Evolutionary conservation across 345 rosid species (phyloP).

Genomic region (Turritis glabra): DNA sequence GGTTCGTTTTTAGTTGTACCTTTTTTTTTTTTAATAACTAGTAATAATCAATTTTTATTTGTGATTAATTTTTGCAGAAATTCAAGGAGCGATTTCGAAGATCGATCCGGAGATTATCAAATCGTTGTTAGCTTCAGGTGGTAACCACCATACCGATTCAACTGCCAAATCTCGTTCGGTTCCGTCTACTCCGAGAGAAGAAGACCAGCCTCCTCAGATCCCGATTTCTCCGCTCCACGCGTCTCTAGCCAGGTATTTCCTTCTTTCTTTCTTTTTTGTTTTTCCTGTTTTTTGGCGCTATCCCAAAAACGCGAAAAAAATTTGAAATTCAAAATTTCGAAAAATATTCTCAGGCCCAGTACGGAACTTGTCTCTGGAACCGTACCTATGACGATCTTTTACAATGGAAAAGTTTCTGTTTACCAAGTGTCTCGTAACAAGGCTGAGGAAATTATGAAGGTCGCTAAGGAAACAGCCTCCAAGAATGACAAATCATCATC

Average conservation of each 20-base stretch:
- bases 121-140: constrained; percentile 64
- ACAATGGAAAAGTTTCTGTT: constrained; percentile 73
- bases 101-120: constrained; percentile 73
- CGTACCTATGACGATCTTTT: constrained; percentile 88
- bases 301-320: neutral
- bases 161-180: constrained; percentile 38
- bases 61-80: constrained; percentile 42
- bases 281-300: neutral
- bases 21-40: neutral
- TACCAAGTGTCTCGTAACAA: constrained; percentile 62
- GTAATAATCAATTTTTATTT: neutral
- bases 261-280: neutral
- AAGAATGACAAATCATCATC: constrained; percentile 36
- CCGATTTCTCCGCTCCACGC: constrained; percentile 44
- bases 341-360: constrained; percentile 23
- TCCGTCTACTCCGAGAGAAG: constrained; percentile 56
- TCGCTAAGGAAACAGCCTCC: constrained; percentile 52
- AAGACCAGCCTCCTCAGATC: constrained; percentile 33
- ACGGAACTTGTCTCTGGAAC: constrained; percentile 41
- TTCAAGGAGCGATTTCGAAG: constrained; percentile 84
- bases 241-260: constrained; percentile 46
- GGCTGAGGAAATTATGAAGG: constrained; percentile 64
- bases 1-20: constrained; percentile 32
- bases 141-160: constrained; percentile 18
- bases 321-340: neutral